Evolutionary conservation across 768 basidiomycete species (phyloP), one percentile per base, ranked within the genome.

Genomic region (Boletus tylopilopsis): DNA sequence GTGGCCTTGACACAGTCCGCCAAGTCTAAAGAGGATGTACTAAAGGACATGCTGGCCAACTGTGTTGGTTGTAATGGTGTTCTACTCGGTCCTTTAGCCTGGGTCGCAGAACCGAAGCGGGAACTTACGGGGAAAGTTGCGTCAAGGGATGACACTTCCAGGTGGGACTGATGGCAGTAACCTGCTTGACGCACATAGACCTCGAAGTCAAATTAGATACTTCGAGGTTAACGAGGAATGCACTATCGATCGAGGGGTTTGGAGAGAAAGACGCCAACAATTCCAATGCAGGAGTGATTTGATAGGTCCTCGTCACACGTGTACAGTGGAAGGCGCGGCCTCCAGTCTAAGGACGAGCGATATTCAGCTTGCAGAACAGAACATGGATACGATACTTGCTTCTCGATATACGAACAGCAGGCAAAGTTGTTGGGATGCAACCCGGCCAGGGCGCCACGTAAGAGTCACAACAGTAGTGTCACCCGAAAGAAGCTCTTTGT

Each of bases 381-480:
- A 18, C 16, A 43, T 12, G 23, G 21, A n/a, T 21, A 29, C 24
- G 16, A 13, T 12, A 42, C 66, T 54, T 59, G 82, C 84, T 68
- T 83, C 78, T 57, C 85, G 77, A 68, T 81, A 90, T 0, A 82
- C 75, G 63, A 92, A 78, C 13, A 93, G 66, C 8, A 89, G 56
- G 45, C 71, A 74, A 11, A 92, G 69, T 39, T 81, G 76, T 32
- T 76, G 73, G 34, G 70, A 68, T 22, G 78, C 81, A 6, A 68
- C 48, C 0, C 63, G 57, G 42, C 77, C 72, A 5, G 80, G 80
- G 54, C 85, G 81, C 42, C 85, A 58, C 4, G 76, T 63, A 21
- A 90, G 42, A 5, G 77, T 70, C n/a, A 89, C 47, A 36, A 79
- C 71, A 5, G 76, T 57, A 35, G 68, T 73, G 19, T 79, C 75